Evolutionary conservation across 345 rosid species (phyloP).

Genomic region (Lumnitzera racemosa): DNA sequence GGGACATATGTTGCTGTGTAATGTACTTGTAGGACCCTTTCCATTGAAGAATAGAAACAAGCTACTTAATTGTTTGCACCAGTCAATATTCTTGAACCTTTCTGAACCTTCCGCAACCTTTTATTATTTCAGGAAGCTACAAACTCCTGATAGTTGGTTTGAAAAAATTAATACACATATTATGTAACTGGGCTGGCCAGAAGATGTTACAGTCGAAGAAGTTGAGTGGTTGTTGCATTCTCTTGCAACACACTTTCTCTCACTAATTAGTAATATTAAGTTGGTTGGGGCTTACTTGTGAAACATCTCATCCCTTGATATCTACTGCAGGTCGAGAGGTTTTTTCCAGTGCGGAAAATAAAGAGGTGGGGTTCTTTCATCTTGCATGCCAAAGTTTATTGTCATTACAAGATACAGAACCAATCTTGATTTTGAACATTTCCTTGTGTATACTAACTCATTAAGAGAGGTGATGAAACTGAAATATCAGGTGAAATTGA

Average conservation of each 20-base stretch:
- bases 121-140: slow-evolving; percentile 68
- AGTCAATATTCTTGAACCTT: background rate
- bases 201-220: slow-evolving; percentile 78
- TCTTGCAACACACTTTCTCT: slow-evolving; percentile 4
- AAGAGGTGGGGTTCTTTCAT: slow-evolving; percentile 55
- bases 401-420: too few species aligned
- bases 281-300: background rate
- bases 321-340: slow-evolving; percentile 68
- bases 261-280: background rate
- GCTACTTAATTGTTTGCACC: background rate
- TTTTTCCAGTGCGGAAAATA: slow-evolving; percentile 93
- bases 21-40: too few species aligned
- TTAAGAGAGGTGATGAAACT: too few species aligned
- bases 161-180: slow-evolving; percentile 96
- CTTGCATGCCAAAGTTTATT: background rate
- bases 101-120: background rate
- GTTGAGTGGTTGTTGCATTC: slow-evolving; percentile 40
- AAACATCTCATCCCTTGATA: slow-evolving; percentile 17
- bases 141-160: slow-evolving; percentile 96
- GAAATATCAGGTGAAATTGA: too few species aligned
- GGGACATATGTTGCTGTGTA: too few species aligned
- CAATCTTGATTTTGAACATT: too few species aligned
- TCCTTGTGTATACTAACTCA: too few species aligned
- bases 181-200: slow-evolving; percentile 93
- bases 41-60: background rate